Percentiles rank a stretch among this genome's conserved stretches.
phyloP scores from a whole-genome alignment of 139 green algal species.

The Asterochloris sp. region DNA sequence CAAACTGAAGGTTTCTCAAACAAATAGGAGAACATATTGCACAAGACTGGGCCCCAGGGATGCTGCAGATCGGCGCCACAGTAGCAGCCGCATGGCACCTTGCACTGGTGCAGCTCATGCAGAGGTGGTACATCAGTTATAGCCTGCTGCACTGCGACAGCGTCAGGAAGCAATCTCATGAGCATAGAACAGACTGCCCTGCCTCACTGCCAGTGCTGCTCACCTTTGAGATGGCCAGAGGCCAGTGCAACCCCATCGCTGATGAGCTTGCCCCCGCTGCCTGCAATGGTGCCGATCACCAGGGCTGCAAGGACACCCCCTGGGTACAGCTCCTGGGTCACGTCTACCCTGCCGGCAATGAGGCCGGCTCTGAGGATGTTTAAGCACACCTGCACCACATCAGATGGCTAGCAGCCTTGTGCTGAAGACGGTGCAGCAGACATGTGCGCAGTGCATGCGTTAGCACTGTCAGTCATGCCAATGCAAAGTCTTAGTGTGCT shows the following conservation, averaged over 20 bases:
- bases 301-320: slow-evolving; percentile 38
- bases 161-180: not conserved
- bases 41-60: not conserved
- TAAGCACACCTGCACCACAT: slow-evolving; percentile 24
- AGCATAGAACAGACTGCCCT: not conserved
- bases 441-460: not conserved
- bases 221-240: slow-evolving; percentile 24
- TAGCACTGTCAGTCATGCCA: no score
- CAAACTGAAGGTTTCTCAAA: not conserved
- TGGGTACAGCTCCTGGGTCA: slow-evolving; percentile 28
- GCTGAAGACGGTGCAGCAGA: no score
- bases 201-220: not conserved
- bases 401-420: not conserved
- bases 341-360: slow-evolving; percentile 38
- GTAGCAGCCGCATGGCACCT: not conserved
- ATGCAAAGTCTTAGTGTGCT: not conserved
- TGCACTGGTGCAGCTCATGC: not conserved
- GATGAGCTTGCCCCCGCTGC: slow-evolving; percentile 36
- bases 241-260: slow-evolving; percentile 27
- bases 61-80: not conserved
- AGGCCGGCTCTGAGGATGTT: slow-evolving; percentile 42
- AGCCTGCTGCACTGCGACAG: not conserved
- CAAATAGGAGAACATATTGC: not conserved
- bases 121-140: no score
- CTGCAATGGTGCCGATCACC: slow-evolving; percentile 44